These are phyloP conservation scores for Lactarius akahatsu DNA, from an alignment of 768 basidiomycete species.

Conservation along the genomic window DNA sequence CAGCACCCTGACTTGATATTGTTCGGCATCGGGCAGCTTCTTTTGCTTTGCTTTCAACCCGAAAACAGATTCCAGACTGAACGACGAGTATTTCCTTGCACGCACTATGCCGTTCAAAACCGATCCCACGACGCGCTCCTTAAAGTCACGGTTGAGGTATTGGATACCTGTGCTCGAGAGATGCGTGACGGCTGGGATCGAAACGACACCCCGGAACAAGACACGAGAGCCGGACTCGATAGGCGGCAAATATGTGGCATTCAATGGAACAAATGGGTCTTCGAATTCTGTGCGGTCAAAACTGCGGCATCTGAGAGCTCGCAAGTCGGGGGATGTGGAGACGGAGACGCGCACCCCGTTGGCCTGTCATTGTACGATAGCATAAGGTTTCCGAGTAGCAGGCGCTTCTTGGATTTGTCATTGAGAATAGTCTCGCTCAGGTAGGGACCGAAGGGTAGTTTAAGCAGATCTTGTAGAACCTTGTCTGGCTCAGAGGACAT, in stretches of 20 bases:
- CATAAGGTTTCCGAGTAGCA: slow-evolving; percentile 18
- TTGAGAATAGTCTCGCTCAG: slow-evolving; percentile 35
- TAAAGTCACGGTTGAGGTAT: slow-evolving; percentile 46
- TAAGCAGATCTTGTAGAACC: slow-evolving; percentile 18
- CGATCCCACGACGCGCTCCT: slow-evolving; percentile 38
- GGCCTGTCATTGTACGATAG: slow-evolving; percentile 12
- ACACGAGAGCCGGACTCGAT: slow-evolving; percentile 32
- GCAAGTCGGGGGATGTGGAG: neutral
- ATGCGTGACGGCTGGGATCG: slow-evolving; percentile 47
- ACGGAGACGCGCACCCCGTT: slow-evolving; percentile 18
- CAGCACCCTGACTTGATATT: slow-evolving; percentile 6
- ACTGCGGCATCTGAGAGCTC: slow-evolving; percentile 3
- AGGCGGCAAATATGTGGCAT: neutral
- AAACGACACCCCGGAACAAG: slow-evolving; percentile 52
- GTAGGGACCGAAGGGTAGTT: slow-evolving; percentile 38
- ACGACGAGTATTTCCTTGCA: slow-evolving; percentile 22
- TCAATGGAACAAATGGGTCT: neutral
- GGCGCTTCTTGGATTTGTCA: slow-evolving; percentile 21
- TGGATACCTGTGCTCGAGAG: slow-evolving; percentile 48
- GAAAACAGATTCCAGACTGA: neutral
- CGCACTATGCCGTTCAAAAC: slow-evolving; percentile 30
- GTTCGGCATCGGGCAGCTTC: neutral
- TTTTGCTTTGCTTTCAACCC: slow-evolving; percentile 10
- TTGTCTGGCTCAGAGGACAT: neutral
- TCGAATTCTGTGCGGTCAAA: slow-evolving; percentile 23